Percentiles rank a stretch among this genome's conserved stretches.
Conservation (phyloP, 2,329 filamentous ascomycete species). For the Coccinonectria pachysandricola region DNA sequence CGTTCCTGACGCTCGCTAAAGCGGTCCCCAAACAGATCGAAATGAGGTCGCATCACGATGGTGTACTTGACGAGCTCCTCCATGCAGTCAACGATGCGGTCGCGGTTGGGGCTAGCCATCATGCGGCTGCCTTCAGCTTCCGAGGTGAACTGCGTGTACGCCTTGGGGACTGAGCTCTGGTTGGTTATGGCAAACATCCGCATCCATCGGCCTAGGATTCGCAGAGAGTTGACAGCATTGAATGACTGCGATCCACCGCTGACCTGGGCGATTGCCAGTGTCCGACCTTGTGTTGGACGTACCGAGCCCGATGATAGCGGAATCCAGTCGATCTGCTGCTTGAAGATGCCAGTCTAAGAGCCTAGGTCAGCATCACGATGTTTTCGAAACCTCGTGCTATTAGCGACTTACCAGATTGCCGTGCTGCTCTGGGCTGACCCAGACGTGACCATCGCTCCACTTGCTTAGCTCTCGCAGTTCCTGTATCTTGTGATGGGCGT, state of each 20-base stretch:
- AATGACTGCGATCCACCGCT: conserved; percentile 56
- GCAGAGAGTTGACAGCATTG: conserved; percentile 56
- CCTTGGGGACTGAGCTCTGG: conserved; percentile 52
- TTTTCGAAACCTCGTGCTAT: neutral
- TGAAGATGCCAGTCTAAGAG: conserved; percentile 50
- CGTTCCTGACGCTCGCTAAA: conserved; percentile 48
- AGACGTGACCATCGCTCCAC: conserved; percentile 59
- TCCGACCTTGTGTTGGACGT: conserved; percentile 55
- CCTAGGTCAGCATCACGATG: conserved; percentile 1
- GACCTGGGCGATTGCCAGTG: conserved; percentile 51
- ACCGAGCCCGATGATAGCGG: conserved; percentile 51
- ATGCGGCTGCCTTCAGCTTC: conserved; percentile 43
- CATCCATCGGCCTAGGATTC: conserved; percentile 59
- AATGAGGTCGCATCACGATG: conserved; percentile 51
- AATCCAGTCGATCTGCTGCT: conserved; percentile 63
- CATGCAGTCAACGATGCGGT: conserved; percentile 55
- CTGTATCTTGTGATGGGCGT: conserved; percentile 48
- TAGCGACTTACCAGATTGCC: conserved; percentile 42
- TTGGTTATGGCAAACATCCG: conserved; percentile 59
- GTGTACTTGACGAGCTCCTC: conserved; percentile 64
- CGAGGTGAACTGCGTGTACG: conserved; percentile 47
- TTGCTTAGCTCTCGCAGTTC: conserved; percentile 49
- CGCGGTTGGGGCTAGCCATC: conserved; percentile 44
- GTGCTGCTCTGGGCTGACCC: conserved; percentile 57
- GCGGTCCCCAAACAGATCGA: conserved; percentile 50